Base-by-base conservation (phyloP, 768 basidiomycete genomes). In the Hirschioporus abietinus region DNA sequence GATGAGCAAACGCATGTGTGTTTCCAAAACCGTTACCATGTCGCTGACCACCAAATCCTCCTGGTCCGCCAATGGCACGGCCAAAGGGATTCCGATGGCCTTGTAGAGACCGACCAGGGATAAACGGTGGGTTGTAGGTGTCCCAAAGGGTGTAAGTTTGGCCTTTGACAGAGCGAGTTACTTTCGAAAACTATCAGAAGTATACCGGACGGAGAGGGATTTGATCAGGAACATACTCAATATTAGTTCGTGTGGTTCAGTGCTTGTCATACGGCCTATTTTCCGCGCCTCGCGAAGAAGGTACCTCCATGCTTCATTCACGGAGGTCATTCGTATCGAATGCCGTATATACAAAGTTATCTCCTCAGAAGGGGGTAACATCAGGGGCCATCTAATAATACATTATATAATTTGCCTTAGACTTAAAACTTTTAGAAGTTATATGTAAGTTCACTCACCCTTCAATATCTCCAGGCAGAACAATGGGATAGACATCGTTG, bases 321-420 rank as follows among this genome's bases (percentile, higher is more conserved):
- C 71, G 20, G 70, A 69, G 7, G 69, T 27, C 26, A 78, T 42
- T n/a, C 62, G 68, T 4, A 65, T 68, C 59, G 76, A 75, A 62
- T 84, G 80, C 7, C 76, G 65, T 24, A 83, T 71, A 20, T 75
- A 75, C n/a, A 82, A 77, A 35, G 80, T 77, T 0, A 78, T 74
- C 63, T 82, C 75, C 36, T 72, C 70, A 20, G 76, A 73, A 1
- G 79, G 74, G 17, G 78, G 76, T 1, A 83, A 77, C 0, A 77
- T 75, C 25, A 84, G 74, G 1, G 81, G 74, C 83, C 83, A 84
- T 36, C 83, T 84, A 27, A 1, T 15, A 24, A n/a, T n/a, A n/a
- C n/a, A n/a, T n/a, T n/a, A n/a, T n/a, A n/a, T n/a, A n/a, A 30
- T 30, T 30, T 30, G 30, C 30, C 30, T 30, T 30, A 30, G 30